Percentiles rank a stretch among this genome's conserved stretches.
phyloP scores from a whole-genome alignment of 352 stramenopile genomes.

The Albugo laibachii region DNA sequence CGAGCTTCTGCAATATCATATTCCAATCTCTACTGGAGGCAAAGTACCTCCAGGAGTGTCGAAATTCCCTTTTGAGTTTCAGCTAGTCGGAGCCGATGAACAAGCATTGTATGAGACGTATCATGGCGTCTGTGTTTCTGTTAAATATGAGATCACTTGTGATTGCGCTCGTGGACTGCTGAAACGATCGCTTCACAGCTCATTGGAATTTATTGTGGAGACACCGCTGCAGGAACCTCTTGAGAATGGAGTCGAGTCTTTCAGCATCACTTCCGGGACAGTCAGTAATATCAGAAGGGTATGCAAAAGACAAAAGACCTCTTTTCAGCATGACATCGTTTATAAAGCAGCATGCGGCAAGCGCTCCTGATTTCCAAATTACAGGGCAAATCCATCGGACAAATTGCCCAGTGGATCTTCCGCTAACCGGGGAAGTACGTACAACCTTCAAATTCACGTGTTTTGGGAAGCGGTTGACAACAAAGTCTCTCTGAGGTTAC shows the following conservation, averaged over 20 bases:
- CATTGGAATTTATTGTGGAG: slow-evolving; percentile 84
- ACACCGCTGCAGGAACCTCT: slow-evolving; percentile 47
- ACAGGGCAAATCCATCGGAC: slow-evolving; percentile 64
- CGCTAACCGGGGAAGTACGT: slow-evolving; percentile 74
- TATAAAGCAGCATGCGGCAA: slow-evolving; percentile 24
- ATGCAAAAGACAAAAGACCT: slow-evolving; percentile 1
- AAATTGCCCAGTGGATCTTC: slow-evolving; percentile 80
- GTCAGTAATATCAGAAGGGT: slow-evolving; percentile 65
- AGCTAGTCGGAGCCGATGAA: slow-evolving; percentile 36
- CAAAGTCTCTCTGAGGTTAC: slow-evolving; percentile 22
- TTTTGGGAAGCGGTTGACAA: too few species aligned
- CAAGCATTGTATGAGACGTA: slow-evolving; percentile 80
- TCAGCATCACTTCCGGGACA: slow-evolving; percentile 64
- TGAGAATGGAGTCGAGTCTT: slow-evolving; percentile 39
- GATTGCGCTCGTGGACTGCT: slow-evolving; percentile 76
- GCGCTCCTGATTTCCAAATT: slow-evolving; percentile 62
- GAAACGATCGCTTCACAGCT: slow-evolving; percentile 70
- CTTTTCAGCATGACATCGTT: neutral
- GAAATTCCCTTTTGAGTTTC: slow-evolving; percentile 83
- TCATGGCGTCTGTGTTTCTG: slow-evolving; percentile 81
- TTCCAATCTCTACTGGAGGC: slow-evolving; percentile 36
- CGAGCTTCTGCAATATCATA: slow-evolving; percentile 71
- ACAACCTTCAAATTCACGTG: too few species aligned
- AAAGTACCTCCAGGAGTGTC: slow-evolving; percentile 62
- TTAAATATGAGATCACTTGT: slow-evolving; percentile 78